These are phyloP conservation scores for Aspergillus hiratsukae DNA, from an alignment of 2,329 filamentous ascomycete species.

Conservation along the genomic window DNA sequence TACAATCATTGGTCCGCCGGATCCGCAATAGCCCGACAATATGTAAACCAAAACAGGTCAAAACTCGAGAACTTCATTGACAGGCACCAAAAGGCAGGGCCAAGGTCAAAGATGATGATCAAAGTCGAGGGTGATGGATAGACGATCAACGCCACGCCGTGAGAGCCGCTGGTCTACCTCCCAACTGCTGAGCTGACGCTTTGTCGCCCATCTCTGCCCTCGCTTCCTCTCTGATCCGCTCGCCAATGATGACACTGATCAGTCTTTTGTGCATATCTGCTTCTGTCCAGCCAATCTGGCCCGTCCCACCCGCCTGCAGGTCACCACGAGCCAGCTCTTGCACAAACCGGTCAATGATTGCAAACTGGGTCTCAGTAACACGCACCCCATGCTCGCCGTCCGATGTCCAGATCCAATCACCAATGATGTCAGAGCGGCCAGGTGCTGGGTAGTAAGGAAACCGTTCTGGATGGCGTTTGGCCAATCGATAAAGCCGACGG, in stretches of 20 bases:
- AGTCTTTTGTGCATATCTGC: constrained; percentile 41
- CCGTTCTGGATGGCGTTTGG: constrained; percentile 33
- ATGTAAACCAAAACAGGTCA: constrained; percentile 10
- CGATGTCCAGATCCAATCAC: constrained; percentile 41
- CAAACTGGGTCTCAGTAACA: constrained; percentile 40
- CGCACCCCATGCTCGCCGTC: constrained; percentile 38
- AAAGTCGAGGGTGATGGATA: not conserved
- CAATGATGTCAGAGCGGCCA: constrained; percentile 36
- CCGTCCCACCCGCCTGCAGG: constrained; percentile 33
- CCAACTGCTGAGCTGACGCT: constrained; percentile 1
- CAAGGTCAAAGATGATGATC: not conserved
- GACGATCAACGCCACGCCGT: constrained; percentile 23
- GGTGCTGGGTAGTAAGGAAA: constrained; percentile 35
- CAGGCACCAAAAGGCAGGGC: not conserved
- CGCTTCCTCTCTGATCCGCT: constrained; percentile 40
- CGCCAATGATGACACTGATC: constrained; percentile 45
- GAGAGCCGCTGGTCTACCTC: constrained; percentile 16
- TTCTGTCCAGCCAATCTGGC: constrained; percentile 40
- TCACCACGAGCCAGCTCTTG: constrained; percentile 33
- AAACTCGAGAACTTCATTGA: constrained; percentile 11
- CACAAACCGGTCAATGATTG: constrained; percentile 38
- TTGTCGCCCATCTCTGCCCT: constrained; percentile 24
- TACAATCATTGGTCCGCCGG: constrained; percentile 10
- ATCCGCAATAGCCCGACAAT: constrained; percentile 11
- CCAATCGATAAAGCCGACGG: constrained; percentile 36